Evolutionary conservation across 495 filamentous ascomycete genomes (phyloP).

Genomic region (Evernia prunastri): DNA sequence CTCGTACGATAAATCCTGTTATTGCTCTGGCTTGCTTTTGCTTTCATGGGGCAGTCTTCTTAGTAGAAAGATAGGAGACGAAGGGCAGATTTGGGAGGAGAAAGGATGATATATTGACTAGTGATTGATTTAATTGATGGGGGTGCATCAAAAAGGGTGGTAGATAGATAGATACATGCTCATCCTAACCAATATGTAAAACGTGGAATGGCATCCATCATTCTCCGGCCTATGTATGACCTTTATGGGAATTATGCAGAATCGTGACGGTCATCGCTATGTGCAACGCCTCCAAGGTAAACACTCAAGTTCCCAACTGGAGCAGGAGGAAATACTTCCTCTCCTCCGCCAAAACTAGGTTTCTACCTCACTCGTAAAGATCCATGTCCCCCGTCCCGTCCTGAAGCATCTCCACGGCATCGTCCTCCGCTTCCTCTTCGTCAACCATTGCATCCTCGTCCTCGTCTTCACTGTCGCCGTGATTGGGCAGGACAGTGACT

Average conservation of each 20-base stretch:
- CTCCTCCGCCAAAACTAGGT: neutral
- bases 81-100: neutral
- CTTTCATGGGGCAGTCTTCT: too few relatives aligned
- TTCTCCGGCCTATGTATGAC: neutral
- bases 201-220: neutral
- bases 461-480: slow-evolving; percentile 56
- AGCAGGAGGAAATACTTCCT: neutral
- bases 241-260: neutral
- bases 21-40: too few relatives aligned
- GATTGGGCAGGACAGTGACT: slow-evolving; percentile 76
- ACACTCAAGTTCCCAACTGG: neutral
- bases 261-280: slow-evolving; percentile 4
- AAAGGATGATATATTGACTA: neutral
- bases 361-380: slow-evolving; percentile 50
- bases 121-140: neutral
- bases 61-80: too few relatives aligned
- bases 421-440: slow-evolving; percentile 63
- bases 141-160: neutral
- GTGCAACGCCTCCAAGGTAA: neutral
- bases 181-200: neutral
- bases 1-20: too few relatives aligned
- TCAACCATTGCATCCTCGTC: slow-evolving; percentile 66
- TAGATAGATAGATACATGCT: slow-evolving; percentile 3
- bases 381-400: slow-evolving; percentile 63
- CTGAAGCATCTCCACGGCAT: slow-evolving; percentile 59